Evolutionary conservation across 2,329 filamentous ascomycete species (phyloP).

Genomic region (Helotiales sp.): DNA sequence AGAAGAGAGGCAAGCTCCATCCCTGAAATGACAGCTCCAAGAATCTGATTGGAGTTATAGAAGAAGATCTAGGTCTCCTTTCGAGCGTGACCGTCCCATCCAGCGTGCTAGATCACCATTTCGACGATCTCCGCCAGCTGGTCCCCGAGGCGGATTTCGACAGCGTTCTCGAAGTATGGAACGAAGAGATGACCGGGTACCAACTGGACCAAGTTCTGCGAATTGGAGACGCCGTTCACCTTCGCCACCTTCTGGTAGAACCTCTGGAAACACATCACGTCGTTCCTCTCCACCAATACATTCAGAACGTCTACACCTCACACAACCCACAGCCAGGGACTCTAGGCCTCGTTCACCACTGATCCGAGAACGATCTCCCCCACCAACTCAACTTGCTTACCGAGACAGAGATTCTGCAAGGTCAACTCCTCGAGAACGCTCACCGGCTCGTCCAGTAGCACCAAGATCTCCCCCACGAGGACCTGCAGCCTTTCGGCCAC

Average conservation of each 20-base stretch:
- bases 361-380: slow-evolving; percentile 38
- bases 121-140: slow-evolving; percentile 42
- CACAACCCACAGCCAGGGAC: slow-evolving; percentile 44
- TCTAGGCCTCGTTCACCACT: slow-evolving; percentile 38
- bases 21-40: background rate
- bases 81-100: slow-evolving; percentile 39
- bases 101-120: slow-evolving; percentile 42
- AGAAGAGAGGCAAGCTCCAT: slow-evolving; percentile 36
- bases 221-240: slow-evolving; percentile 59
- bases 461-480: slow-evolving; percentile 43
- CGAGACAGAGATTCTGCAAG: slow-evolving; percentile 40
- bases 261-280: slow-evolving; percentile 63
- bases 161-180: slow-evolving; percentile 58
- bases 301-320: slow-evolving; percentile 54
- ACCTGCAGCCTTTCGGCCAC: slow-evolving; percentile 41
- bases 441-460: slow-evolving; percentile 33
- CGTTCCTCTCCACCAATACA: slow-evolving; percentile 65
- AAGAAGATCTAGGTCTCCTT: slow-evolving; percentile 44
- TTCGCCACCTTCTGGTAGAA: slow-evolving; percentile 58
- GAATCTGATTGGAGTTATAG: slow-evolving; percentile 27
- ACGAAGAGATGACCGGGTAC: slow-evolving; percentile 53
- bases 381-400: slow-evolving; percentile 29
- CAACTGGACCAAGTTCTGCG: slow-evolving; percentile 49
- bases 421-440: slow-evolving; percentile 41
- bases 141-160: slow-evolving; percentile 44